Evolutionary conservation across 225 moss, liverwort and hornwort genomes (phyloP), one percentile per base, ranked within the genome.

Genomic region (Bryum argenteum): DNA sequence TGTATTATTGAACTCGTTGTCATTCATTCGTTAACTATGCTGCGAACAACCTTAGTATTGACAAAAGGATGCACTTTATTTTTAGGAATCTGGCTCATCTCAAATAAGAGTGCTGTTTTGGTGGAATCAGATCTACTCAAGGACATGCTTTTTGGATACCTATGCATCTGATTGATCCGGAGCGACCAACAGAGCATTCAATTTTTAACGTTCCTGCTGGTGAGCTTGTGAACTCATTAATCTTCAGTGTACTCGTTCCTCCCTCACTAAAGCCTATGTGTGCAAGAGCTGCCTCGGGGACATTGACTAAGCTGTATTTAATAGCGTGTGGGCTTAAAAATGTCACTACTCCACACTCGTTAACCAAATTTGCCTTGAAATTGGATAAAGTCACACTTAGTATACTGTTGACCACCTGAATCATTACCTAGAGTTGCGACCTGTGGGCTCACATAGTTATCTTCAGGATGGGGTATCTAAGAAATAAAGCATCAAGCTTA

Each of bases 161-260:
- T 9, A 77, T 98, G 74, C 92, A 98, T 74, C 70, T 98, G 55
- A 76, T 94, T 57, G 92, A 92, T 65, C 94, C 97, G 44, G 97
- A 98, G 75, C 94, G 97, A 58, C 97, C 97, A 47, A 87, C 89
- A 44, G 97, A 94, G 70, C 94, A 98, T 83, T 81, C 90, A n/a
- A 85, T 91, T 61, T 94, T 98, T 56, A 94, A 94, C 19, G 89
- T 94, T 58, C 87, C 94, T 54, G 97, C 97, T n/a, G 97, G 97
- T 94, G 85, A 73, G 70, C 26, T 54, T 70, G 33, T 33, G 33
- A 33, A 33, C 7, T 33, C 5, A 33, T 4, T 33, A 33, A 6
- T 33, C 33, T 33, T 33, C 33, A 33, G 5, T 33, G 5, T 33
- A 33, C 33, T 33, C 7, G 2, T 4, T 26, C 26, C 26, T 26